Base-by-base conservation (phyloP, 352 stramenopile genomes). In the Pythium grandisporangium region DNA sequence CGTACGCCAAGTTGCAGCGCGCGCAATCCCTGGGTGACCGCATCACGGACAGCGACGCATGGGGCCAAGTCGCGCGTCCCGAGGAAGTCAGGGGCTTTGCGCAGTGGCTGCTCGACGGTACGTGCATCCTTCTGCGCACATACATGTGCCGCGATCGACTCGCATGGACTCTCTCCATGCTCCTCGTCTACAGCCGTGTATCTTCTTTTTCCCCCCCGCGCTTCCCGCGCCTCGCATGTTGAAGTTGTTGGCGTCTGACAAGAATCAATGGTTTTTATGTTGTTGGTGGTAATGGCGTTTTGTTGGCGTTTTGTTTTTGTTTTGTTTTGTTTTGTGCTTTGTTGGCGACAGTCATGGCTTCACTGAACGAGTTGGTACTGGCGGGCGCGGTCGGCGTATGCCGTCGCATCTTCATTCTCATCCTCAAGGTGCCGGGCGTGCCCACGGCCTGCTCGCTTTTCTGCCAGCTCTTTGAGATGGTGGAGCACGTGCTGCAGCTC, bases 401-500 rank as follows among this genome's bases (percentile, higher is more conserved):
- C 35, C 65, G 70, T 25, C 59, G 70, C 24, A 71, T 91, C 41
- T 84, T 80, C 56, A 76, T 84, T 51, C 43, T 91, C 24, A 62
- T 91, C 24, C 77, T 83, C 66, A 83, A 64, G 51, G 51, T 91
- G 20, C 73, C 77, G 10, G 77, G 74, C 30, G 66, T 91, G 34
- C 81, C 74, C 23, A 79, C 70, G 1, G 59, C 67, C 0, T 88
- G 74, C 37, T 65, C 71, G 40, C 47, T 91, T 10, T 80, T 88
- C 39, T 72, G 70, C 27, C 70, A 72, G 8, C 57, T 91, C 29
- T 57, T 85, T 19, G 59, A 86, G 57, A 61, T 81, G 24, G 69
- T 88, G 16, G 77, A 91, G 39, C 66, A 81, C 47, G 79, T 65
- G 17, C 46, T 88, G 24, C 58, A 56, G 23, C 42, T 79, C n/a